Percentiles rank a stretch among this genome's conserved stretches.
Evolutionary conservation across 495 filamentous ascomycete species (phyloP).

Genomic region (Aspergillus diversus): DNA sequence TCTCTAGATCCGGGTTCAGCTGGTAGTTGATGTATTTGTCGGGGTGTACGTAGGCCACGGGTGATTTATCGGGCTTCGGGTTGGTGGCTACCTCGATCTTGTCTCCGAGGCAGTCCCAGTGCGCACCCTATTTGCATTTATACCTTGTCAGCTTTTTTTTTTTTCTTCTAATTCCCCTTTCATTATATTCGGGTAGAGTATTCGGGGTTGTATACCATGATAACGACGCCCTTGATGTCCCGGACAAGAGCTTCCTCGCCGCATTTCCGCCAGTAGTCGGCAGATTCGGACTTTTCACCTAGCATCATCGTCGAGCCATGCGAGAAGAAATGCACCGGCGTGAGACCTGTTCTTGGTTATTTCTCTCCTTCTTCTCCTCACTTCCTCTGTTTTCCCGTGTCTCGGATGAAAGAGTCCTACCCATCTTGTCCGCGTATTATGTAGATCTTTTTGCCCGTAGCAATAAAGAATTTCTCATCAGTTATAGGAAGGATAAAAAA

Average conservation of each 20-base stretch:
- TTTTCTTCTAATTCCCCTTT: background rate
- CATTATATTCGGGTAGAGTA: background rate
- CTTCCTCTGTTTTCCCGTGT: background rate
- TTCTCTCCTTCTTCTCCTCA: too few relatives aligned
- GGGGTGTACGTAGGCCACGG: slow-evolving; percentile 62
- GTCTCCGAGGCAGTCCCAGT: slow-evolving; percentile 57
- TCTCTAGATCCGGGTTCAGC: slow-evolving; percentile 56
- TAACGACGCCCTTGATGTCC: slow-evolving; percentile 60
- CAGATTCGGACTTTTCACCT: slow-evolving; percentile 59
- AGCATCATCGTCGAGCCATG: slow-evolving; percentile 73
- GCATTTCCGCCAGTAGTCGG: slow-evolving; percentile 64
- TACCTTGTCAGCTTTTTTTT: background rate
- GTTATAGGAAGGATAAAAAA: too few relatives aligned
- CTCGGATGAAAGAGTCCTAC: background rate
- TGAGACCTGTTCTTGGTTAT: slow-evolving; percentile 25
- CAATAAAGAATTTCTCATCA: too few relatives aligned
- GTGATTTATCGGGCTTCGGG: slow-evolving; percentile 56
- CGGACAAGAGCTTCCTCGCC: slow-evolving; percentile 60
- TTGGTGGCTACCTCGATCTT: slow-evolving; percentile 60
- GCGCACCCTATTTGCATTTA: slow-evolving; percentile 51
- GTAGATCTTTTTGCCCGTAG: too few relatives aligned
- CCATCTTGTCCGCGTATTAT: too few relatives aligned
- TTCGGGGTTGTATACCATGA: slow-evolving; percentile 54
- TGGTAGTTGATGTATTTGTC: slow-evolving; percentile 60
- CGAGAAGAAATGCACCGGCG: slow-evolving; percentile 68